Conservation (phyloP, 805 yeast genomes). For the Monosporozyma yasuniensis region DNA sequence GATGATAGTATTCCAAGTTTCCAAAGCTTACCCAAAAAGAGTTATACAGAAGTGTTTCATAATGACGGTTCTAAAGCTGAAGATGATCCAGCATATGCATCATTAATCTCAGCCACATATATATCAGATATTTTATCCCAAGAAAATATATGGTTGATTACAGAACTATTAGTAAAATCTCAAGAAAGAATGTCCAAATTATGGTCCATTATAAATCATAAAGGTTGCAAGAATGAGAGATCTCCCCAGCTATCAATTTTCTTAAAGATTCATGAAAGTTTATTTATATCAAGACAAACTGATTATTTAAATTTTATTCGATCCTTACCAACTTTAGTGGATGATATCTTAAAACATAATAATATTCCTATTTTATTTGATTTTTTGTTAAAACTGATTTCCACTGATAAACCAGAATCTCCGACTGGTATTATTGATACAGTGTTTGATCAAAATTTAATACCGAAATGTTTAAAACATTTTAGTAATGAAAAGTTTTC, state of each 20-base stretch:
- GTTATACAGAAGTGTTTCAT: background rate
- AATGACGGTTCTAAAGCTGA: background rate
- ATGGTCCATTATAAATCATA: constrained; percentile 69
- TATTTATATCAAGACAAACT: constrained; percentile 63
- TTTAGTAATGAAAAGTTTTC: constrained; percentile 47
- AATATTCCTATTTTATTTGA: constrained; percentile 91
- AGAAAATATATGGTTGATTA: constrained; percentile 77
- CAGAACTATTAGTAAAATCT: constrained; percentile 79
- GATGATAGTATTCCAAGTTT: background rate
- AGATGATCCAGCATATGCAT: background rate
- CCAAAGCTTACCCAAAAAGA: background rate
- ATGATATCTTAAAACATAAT: constrained; percentile 63
- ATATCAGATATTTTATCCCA: constrained; percentile 74
- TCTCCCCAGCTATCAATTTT: constrained; percentile 74
- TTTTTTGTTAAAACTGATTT: constrained; percentile 74
- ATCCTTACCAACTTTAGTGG: constrained; percentile 47
- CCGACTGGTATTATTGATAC: constrained; percentile 84
- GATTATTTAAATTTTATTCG: constrained; percentile 31
- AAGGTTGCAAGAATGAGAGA: constrained; percentile 46
- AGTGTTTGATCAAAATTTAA: constrained; percentile 61
- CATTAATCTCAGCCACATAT: background rate
- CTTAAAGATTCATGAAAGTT: constrained; percentile 80
- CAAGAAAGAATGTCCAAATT: constrained; percentile 52
- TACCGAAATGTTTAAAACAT: constrained; percentile 59
- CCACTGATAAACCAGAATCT: constrained; percentile 81